Conservation (phyloP, 108 stramenopile species). For the Aurantiochytrium sp. region DNA sequence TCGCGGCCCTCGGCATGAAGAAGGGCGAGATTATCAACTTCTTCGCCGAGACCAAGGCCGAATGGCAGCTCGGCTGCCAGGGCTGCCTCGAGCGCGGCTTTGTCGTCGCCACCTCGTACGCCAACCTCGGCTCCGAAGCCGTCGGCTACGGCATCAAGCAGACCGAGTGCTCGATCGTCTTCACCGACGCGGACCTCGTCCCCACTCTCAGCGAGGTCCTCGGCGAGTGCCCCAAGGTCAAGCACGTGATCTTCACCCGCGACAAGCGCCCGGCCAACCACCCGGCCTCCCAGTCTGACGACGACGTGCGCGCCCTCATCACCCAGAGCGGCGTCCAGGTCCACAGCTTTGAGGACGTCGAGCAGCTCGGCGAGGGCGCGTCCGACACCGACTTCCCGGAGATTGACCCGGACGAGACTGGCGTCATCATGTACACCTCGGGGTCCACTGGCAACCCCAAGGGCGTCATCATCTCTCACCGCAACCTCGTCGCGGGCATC, state of each 20-base stretch:
- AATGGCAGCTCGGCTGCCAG: slow-evolving; percentile 78
- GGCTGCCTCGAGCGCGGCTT: slow-evolving; percentile 74
- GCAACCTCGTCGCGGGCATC: slow-evolving; percentile 67
- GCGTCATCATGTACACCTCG: slow-evolving; percentile 94
- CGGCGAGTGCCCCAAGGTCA: background rate
- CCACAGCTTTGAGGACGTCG: background rate
- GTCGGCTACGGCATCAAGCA: slow-evolving; percentile 77
- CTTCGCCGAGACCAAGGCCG: slow-evolving; percentile 81
- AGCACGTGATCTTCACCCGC: background rate
- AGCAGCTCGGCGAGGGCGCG: background rate
- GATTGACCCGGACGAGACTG: slow-evolving; percentile 68
- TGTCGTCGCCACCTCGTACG: slow-evolving; percentile 78
- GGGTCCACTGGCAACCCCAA: slow-evolving; percentile 88
- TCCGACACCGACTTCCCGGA: background rate
- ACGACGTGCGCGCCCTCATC: background rate
- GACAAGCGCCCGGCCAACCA: background rate
- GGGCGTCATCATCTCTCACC: slow-evolving; percentile 87
- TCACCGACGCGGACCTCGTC: slow-evolving; percentile 66
- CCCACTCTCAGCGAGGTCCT: slow-evolving; percentile 59
- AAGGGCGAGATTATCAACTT: slow-evolving; percentile 37
- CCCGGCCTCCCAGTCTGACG: background rate
- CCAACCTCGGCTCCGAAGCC: slow-evolving; percentile 82
- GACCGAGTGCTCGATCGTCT: slow-evolving; percentile 69
- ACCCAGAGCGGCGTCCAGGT: background rate
- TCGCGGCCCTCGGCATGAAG: background rate